phyloP scores from a whole-genome alignment of 2,329 filamentous ascomycete genomes.

The Colletotrichum orbiculare region DNA sequence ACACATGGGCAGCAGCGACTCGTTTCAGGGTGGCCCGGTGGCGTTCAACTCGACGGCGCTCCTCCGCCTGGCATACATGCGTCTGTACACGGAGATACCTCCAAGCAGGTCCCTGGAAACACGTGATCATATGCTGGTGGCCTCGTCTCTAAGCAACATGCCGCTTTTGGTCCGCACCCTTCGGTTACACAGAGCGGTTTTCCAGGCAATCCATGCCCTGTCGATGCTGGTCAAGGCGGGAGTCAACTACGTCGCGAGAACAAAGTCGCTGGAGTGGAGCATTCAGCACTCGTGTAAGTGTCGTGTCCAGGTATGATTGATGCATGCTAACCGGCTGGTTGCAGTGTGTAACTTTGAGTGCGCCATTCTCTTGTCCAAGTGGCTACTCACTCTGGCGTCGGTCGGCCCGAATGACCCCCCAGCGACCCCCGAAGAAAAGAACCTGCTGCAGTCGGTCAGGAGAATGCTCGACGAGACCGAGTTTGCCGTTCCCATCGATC shows the following conservation, averaged over 20 bases:
- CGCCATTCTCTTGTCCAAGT: slow-evolving; percentile 69
- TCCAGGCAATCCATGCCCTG: slow-evolving; percentile 75
- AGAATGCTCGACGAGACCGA: slow-evolving; percentile 72
- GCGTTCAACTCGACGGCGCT: slow-evolving; percentile 74
- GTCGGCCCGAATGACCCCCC: slow-evolving; percentile 62
- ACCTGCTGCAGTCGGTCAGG: slow-evolving; percentile 65
- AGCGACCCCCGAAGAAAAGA: slow-evolving; percentile 63
- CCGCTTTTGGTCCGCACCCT: slow-evolving; percentile 68
- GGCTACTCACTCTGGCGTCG: slow-evolving; percentile 66
- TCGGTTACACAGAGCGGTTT: slow-evolving; percentile 71
- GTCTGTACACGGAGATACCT: slow-evolving; percentile 73
- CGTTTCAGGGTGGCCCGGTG: slow-evolving; percentile 68
- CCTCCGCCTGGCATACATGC: slow-evolving; percentile 70
- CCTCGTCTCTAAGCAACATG: slow-evolving; percentile 67
- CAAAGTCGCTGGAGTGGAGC: slow-evolving; percentile 71
- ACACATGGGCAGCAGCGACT: slow-evolving; percentile 59
- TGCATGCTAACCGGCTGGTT: slow-evolving; percentile 35
- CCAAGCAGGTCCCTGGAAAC: slow-evolving; percentile 73
- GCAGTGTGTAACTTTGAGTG: slow-evolving; percentile 71
- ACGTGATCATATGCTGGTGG: slow-evolving; percentile 71
- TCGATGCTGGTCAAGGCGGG: slow-evolving; percentile 74
- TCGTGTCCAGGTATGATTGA: neutral
- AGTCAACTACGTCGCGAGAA: slow-evolving; percentile 70
- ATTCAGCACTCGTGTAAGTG: slow-evolving; percentile 70
- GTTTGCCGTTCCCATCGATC: slow-evolving; percentile 69